Conservation (phyloP, 1,284 basidiomycete species). For the Tilletia horrida region DNA sequence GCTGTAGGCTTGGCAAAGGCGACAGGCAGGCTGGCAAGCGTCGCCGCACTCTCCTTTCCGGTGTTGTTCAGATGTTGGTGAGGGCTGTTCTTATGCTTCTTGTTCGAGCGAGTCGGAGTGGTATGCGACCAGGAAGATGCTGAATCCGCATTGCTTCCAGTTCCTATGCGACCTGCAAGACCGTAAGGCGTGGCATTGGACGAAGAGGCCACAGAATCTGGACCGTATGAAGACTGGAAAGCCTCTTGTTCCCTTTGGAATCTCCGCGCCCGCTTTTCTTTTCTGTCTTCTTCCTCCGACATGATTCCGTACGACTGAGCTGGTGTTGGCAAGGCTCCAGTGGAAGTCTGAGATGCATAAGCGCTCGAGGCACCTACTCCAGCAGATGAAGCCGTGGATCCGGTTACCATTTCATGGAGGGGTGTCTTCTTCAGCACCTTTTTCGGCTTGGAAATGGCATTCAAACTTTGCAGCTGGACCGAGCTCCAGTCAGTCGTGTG, state of each 20-base stretch:
- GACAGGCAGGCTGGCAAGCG: constrained; percentile 33
- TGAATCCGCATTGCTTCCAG: background rate
- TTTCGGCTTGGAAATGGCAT: constrained; percentile 27
- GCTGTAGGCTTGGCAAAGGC: constrained; percentile 39
- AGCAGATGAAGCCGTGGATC: background rate
- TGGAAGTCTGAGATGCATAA: background rate
- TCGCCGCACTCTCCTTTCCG: constrained; percentile 8
- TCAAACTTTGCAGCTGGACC: constrained; percentile 74
- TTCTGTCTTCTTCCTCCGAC: constrained; percentile 39
- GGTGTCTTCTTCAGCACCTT: constrained; percentile 32
- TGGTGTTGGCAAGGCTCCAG: background rate
- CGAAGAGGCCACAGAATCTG: background rate
- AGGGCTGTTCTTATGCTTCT: constrained; percentile 4
- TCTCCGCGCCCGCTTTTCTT: constrained; percentile 50
- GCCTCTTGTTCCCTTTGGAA: constrained; percentile 50
- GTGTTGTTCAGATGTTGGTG: background rate
- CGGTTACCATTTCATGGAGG: constrained; percentile 8
- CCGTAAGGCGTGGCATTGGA: background rate
- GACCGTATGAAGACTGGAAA: constrained; percentile 22
- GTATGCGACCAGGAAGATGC: background rate
- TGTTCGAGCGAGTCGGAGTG: background rate
- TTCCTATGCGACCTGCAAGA: constrained; percentile 1
- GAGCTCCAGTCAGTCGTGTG: constrained; percentile 84
- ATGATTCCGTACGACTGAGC: constrained; percentile 19
- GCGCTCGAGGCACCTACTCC: background rate